phyloP scores from a whole-genome alignment of 208 protist genomes.

The Acanthamoeba sp. region DNA sequence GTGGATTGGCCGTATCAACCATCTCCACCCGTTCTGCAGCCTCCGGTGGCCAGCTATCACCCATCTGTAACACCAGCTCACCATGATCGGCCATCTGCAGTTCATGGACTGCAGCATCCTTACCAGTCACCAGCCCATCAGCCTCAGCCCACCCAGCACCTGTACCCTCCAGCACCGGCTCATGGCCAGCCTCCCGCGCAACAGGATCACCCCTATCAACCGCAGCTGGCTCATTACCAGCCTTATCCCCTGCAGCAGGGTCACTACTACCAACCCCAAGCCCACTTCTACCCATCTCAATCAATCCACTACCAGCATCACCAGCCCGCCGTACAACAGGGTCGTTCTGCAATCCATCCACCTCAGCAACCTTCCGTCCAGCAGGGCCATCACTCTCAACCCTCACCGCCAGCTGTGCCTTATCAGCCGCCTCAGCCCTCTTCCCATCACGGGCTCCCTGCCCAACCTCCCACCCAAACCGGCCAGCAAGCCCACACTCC shows the following conservation, averaged over 20 bases:
- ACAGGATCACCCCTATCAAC: neutral
- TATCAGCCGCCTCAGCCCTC: no score
- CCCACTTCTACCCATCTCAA: neutral
- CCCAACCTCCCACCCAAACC: neutral
- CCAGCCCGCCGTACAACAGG: no score
- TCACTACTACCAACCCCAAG: neutral
- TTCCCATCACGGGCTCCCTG: neutral
- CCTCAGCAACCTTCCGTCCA: no score
- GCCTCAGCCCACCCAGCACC: neutral
- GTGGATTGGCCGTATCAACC: no score
- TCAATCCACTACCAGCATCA: no score
- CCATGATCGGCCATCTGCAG: no score
- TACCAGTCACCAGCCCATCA: neutral
- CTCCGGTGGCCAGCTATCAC: no score
- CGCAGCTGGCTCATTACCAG: neutral
- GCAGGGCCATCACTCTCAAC: no score
- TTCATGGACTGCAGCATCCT: neutral
- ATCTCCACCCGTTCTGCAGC: no score
- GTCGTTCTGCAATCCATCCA: no score
- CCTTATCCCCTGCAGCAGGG: neutral
- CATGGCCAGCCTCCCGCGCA: neutral
- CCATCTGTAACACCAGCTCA: no score
- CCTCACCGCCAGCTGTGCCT: no score
- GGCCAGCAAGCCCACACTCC: neutral
- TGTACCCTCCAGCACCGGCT: neutral